Conservation (phyloP, 129 eudicot genomes). For the Helianthus tuberosus region DNA sequence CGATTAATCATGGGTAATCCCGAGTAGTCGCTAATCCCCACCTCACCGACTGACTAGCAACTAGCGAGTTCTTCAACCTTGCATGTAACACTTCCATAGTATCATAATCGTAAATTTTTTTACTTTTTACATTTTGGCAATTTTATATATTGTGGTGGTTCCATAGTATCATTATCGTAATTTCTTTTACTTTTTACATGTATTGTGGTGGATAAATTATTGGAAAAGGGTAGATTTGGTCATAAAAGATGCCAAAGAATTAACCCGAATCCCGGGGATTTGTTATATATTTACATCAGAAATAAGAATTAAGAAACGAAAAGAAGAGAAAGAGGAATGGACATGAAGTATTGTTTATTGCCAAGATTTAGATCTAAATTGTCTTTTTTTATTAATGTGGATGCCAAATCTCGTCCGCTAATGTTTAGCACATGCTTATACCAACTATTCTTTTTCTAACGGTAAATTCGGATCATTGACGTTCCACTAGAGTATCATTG, state of each 20-base stretch:
- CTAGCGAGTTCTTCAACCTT: too few species aligned
- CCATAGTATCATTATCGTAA: too few species aligned
- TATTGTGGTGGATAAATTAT: slow-evolving; percentile 1
- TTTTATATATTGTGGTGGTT: too few species aligned
- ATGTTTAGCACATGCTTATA: slow-evolving; percentile 37
- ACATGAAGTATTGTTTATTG: slow-evolving; percentile 31
- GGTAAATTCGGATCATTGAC: too few species aligned
- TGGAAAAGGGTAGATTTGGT: slow-evolving; percentile 12
- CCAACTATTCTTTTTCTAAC: neutral
- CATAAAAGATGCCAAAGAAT: slow-evolving; percentile 28
- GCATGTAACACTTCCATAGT: too few species aligned
- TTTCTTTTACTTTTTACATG: too few species aligned
- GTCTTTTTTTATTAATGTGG: slow-evolving; percentile 15
- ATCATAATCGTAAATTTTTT: too few species aligned
- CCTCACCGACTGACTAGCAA: too few species aligned
- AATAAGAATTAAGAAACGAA: slow-evolving; percentile 4
- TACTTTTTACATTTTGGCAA: too few species aligned
- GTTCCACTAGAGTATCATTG: too few species aligned
- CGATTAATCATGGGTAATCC: too few species aligned
- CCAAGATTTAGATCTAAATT: slow-evolving; percentile 47
- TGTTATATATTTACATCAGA: neutral
- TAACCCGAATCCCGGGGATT: slow-evolving; percentile 33
- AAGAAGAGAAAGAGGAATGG: slow-evolving; percentile 27
- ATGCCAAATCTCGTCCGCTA: slow-evolving; percentile 34
- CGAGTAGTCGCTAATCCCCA: too few species aligned